Evolutionary conservation across 2,329 filamentous ascomycete species (phyloP).

Genomic region (Neonectria neomacrospora): DNA sequence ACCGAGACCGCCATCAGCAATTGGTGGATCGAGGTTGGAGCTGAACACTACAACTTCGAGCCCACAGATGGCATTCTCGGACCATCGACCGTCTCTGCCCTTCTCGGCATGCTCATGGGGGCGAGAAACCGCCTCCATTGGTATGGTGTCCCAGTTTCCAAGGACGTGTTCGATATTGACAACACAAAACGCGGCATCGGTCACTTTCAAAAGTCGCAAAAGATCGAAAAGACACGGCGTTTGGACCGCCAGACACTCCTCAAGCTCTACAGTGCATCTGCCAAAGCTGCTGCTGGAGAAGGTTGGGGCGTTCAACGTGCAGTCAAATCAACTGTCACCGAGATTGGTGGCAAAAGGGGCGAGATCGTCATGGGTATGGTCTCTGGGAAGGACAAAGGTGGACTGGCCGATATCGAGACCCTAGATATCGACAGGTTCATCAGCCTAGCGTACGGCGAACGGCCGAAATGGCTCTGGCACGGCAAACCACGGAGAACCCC

Average conservation of each 20-base stretch:
- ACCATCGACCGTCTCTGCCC: constrained; percentile 87
- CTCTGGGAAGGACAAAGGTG: constrained; percentile 84
- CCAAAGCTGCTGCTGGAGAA: constrained; percentile 89
- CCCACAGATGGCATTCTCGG: constrained; percentile 93
- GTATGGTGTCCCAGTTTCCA: constrained; percentile 83
- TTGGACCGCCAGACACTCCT: constrained; percentile 87
- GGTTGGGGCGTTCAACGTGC: constrained; percentile 93
- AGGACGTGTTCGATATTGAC: constrained; percentile 91
- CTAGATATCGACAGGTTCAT: constrained; percentile 88
- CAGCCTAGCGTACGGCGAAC: constrained; percentile 80
- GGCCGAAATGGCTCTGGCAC: constrained; percentile 93
- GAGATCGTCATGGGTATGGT: constrained; percentile 98
- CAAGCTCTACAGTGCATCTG: constrained; percentile 82
- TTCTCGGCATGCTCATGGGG: constrained; percentile 89
- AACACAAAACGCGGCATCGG: constrained; percentile 84
- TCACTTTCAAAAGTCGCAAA: constrained; percentile 90
- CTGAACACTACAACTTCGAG: constrained; percentile 91
- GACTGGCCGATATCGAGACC: constrained; percentile 93
- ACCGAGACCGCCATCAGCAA: constrained; percentile 91
- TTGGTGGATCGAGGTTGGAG: constrained; percentile 96
- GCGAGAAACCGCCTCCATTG: constrained; percentile 90
- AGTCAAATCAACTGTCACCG: constrained; percentile 94
- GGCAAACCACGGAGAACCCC: constrained; percentile 81
- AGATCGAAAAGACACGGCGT: constrained; percentile 79
- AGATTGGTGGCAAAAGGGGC: constrained; percentile 91